Conservation (phyloP, 163 green algal genomes). For the Coccomyxa subellipsoidea region DNA sequence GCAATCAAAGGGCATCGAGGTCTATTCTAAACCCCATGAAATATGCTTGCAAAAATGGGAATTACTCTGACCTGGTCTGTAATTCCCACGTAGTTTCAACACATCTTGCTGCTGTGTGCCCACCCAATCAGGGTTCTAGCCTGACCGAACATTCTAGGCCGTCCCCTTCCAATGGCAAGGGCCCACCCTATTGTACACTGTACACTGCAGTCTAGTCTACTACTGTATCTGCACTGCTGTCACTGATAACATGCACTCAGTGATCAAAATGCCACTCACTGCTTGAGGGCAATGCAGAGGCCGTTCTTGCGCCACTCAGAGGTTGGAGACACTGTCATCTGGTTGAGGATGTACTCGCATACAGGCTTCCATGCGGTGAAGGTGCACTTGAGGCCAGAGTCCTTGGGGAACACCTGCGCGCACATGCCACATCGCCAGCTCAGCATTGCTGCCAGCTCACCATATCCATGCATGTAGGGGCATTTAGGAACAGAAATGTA, state of each 20-base stretch:
- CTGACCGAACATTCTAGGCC: no score
- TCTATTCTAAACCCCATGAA: background rate
- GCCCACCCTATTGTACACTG: no score
- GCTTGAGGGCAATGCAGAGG: background rate
- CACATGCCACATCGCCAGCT: background rate
- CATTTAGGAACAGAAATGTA: no score
- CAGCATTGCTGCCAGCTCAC: background rate
- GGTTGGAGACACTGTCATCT: background rate
- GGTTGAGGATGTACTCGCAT: conserved; percentile 8
- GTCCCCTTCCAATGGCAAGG: no score
- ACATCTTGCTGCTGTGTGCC: no score
- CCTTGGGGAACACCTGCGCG: background rate
- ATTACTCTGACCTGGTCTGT: no score
- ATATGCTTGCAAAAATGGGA: background rate
- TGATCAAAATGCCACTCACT: background rate
- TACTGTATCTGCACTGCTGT: no score
- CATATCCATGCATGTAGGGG: no score
- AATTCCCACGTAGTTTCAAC: no score
- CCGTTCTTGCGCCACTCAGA: conserved; percentile 5
- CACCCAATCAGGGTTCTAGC: no score
- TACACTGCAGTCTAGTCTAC: no score
- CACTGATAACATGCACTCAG: background rate
- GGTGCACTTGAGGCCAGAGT: background rate
- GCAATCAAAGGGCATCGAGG: background rate
- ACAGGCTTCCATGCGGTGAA: background rate